Percentiles rank a stretch among this genome's conserved stretches.
These are phyloP conservation scores for Fusarium abutilonis DNA, from an alignment of 2,329 filamentous ascomycete genomes.

Conservation along the genomic window DNA sequence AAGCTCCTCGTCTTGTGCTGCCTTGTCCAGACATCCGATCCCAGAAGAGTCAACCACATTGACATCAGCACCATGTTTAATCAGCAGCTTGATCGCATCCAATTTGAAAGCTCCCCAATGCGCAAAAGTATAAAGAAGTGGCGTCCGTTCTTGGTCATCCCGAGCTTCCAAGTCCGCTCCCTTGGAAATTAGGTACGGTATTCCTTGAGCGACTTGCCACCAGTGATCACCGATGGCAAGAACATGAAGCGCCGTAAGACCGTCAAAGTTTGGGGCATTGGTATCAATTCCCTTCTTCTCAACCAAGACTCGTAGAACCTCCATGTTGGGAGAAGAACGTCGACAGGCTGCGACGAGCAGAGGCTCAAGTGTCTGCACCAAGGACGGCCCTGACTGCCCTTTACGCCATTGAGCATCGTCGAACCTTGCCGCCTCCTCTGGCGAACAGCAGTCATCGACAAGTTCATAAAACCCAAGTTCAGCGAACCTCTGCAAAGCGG, in stretches of 20 bases:
- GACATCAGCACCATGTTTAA: conserved; percentile 24
- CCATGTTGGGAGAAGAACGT: conserved; percentile 30
- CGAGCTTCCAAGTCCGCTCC: conserved; percentile 26
- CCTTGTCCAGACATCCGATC: conserved; percentile 17
- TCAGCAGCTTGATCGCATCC: conserved; percentile 1
- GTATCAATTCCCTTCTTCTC: conserved; percentile 25
- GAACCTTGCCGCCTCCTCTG: conserved; percentile 10
- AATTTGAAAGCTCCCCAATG: neutral
- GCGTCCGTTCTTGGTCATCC: conserved; percentile 7
- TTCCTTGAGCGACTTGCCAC: conserved; percentile 34
- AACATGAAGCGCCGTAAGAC: conserved; percentile 14
- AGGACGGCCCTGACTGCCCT: neutral
- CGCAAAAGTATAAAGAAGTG: conserved; percentile 18
- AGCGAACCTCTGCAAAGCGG: conserved; percentile 18
- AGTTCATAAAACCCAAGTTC: conserved; percentile 20
- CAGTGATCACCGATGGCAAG: conserved; percentile 13
- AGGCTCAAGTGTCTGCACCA: neutral
- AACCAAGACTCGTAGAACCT: conserved; percentile 27
- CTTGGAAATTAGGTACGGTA: conserved; percentile 34
- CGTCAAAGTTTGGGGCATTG: neutral
- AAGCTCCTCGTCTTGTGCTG: conserved; percentile 2
- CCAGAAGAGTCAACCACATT: conserved; percentile 11
- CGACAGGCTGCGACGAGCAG: conserved; percentile 18
- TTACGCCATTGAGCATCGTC: conserved; percentile 2
- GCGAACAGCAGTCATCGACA: conserved; percentile 22